Conservation (phyloP, 305 asterid genomes). For the Fraxinus nigra region DNA sequence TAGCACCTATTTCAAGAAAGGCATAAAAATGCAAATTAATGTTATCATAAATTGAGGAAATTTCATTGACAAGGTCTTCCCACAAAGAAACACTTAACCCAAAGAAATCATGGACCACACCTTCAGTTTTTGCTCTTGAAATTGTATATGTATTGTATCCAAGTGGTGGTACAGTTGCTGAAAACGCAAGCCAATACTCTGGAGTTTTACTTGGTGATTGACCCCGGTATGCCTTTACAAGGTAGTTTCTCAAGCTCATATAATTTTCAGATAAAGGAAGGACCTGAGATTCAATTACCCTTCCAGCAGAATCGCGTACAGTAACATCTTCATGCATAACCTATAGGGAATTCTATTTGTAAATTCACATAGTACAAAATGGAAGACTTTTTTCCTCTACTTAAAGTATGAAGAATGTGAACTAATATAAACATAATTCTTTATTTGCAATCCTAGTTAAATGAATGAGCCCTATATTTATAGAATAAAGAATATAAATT, state of each 20-base stretch:
- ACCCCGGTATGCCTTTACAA: conserved; percentile 35
- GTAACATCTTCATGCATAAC: conserved; percentile 30
- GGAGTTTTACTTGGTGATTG: conserved; percentile 30
- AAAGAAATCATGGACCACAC: conserved; percentile 16
- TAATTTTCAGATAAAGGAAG: conserved; percentile 33
- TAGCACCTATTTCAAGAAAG: conserved; percentile 29
- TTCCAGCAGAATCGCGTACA: conserved; percentile 39
- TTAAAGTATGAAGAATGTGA: not conserved
- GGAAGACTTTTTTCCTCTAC: not conserved
- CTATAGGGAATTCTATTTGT: conserved; percentile 11
- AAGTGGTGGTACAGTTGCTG: conserved; percentile 42
- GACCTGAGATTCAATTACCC: conserved; percentile 38
- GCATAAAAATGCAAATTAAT: conserved; percentile 2
- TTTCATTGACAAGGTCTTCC: not conserved
- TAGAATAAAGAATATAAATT: not conserved
- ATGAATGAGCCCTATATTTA: not conserved
- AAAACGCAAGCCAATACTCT: conserved; percentile 39
- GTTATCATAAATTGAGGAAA: not conserved
- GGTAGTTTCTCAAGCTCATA: conserved; percentile 33
- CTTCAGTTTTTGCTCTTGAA: conserved; percentile 28
- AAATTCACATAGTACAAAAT: not conserved
- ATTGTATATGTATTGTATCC: conserved; percentile 39
- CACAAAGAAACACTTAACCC: not conserved
- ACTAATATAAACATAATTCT: not conserved
- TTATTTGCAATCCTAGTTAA: not conserved